These are phyloP conservation scores for Hypoxylon sp. DNA, from an alignment of 2,329 filamentous ascomycete genomes.

Conservation along the genomic window DNA sequence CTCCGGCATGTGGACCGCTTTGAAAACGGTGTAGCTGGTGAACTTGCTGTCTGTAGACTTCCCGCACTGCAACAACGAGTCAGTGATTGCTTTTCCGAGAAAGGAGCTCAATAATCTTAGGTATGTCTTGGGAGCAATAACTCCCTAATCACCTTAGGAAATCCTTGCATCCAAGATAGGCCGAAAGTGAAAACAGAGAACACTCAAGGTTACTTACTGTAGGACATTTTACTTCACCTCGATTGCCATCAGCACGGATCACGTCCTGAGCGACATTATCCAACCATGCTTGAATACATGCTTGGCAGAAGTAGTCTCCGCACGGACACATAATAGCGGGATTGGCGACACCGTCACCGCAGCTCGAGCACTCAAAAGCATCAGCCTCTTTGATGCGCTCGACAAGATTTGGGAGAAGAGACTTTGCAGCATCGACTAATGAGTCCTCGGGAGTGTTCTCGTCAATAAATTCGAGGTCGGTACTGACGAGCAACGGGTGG, in stretches of 20 bases:
- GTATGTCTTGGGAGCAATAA: neutral
- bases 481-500: constrained; percentile 78
- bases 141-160: neutral
- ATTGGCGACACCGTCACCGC: constrained; percentile 81
- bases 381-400: constrained; percentile 72
- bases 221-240: constrained; percentile 73
- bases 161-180: neutral
- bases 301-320: constrained; percentile 83
- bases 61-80: constrained; percentile 67
- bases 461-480: constrained; percentile 59
- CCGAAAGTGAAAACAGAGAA: neutral
- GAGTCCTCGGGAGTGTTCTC: constrained; percentile 64
- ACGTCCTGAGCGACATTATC: constrained; percentile 67
- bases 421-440: constrained; percentile 64
- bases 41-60: constrained; percentile 76
- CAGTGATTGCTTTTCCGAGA: neutral
- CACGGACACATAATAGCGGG: constrained; percentile 86
- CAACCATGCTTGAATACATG: constrained; percentile 80
- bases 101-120: neutral
- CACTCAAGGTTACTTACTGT: constrained; percentile 55
- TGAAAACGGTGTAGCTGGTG: constrained; percentile 82
- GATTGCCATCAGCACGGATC: constrained; percentile 73
- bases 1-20: constrained; percentile 77
- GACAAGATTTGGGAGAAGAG: constrained; percentile 73
- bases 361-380: constrained; percentile 85